Base-by-base conservation (phyloP, 495 filamentous ascomycete genomes). In the Aspergillus sclerotioniger region DNA sequence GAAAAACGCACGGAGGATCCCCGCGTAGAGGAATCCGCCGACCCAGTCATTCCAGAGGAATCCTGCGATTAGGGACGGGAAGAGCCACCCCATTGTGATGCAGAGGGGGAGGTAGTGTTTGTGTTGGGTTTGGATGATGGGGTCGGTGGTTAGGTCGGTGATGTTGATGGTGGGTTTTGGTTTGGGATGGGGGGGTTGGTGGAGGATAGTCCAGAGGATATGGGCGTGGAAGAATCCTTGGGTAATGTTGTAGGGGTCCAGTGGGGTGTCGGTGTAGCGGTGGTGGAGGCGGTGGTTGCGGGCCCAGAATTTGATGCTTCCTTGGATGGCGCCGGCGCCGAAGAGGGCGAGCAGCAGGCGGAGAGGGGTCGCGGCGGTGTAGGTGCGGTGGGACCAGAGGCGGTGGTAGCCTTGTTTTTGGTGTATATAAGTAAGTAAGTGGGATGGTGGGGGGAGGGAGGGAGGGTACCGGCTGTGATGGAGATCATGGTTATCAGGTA, bases 221-320 rank as follows among this genome's bases (percentile, higher is more conserved):
- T 96, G 91, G 52, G 89, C 91, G 80, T 94, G 93, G 58, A 91
- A 70, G 6, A 94, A 81, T 54, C 91, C 91, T 81, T 94, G 93
- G 71, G 90, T 87, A 59, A 95, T 90, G 51, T 87, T 91, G 77
- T 96, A 96, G 21, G 91, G 91, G 62, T 96, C 91, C 75, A 93
- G 94, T 52, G 91, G 86, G 67, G 91, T 96, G 67, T 96, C 91
- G 77, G 91, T 95, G 71, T 95, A 96, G 62, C 92, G 86, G 76
- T 96, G 91, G 72, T 96, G 92, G 57, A 90, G 87, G 52, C 91
- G 87, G 77, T 96, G 91, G 67, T 90, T 89, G 57, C 88, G 84
- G n/a, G 87, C 85, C 91, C 91, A 96, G 91, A 91, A 95, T 60
- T 90, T 77, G 66, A 94, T 90, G 25, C 88, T 92, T 54, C 92